Evolutionary conservation across 352 stramenopile species (phyloP).

Genomic region (Phytophthora ramorum): DNA sequence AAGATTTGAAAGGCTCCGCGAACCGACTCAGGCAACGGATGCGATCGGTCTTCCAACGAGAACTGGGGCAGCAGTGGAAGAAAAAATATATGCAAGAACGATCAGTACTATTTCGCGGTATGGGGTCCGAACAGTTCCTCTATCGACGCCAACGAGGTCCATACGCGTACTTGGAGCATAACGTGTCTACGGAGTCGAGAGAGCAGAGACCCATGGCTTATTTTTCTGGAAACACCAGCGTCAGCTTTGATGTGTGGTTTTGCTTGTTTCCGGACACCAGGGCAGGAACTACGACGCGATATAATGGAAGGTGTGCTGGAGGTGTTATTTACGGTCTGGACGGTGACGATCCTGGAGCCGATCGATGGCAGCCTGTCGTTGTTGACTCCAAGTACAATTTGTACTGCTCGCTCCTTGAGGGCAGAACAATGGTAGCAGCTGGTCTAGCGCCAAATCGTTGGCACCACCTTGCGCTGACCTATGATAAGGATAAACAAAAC

Average conservation of each 20-base stretch:
- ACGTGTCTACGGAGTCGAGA: constrained; percentile 15
- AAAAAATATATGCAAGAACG: constrained; percentile 17
- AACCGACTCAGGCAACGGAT: constrained; percentile 12
- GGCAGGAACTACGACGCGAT: background rate
- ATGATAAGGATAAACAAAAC: constrained; percentile 18
- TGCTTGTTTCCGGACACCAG: constrained; percentile 28
- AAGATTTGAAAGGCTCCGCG: constrained; percentile 4
- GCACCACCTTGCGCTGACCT: constrained; percentile 45
- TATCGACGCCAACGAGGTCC: constrained; percentile 9
- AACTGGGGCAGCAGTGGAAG: constrained; percentile 18
- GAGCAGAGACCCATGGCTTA: constrained; percentile 19
- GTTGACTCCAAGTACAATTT: constrained; percentile 36
- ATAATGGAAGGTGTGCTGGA: constrained; percentile 17
- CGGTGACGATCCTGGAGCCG: constrained; percentile 2
- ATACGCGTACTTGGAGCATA: constrained; percentile 25
- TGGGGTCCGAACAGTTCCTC: constrained; percentile 10
- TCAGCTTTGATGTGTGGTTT: constrained; percentile 36
- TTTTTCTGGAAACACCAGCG: constrained; percentile 1
- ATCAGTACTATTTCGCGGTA: constrained; percentile 18
- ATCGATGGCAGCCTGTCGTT: constrained; percentile 33
- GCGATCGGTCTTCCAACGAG: constrained; percentile 10
- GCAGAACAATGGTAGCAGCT: constrained; percentile 23
- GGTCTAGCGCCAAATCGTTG: constrained; percentile 30
- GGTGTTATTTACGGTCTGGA: constrained; percentile 35
- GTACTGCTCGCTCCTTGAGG: constrained; percentile 39